Evolutionary conservation across 2,329 filamentous ascomycete species (phyloP).

Genomic region (Aspergillus sp.): DNA sequence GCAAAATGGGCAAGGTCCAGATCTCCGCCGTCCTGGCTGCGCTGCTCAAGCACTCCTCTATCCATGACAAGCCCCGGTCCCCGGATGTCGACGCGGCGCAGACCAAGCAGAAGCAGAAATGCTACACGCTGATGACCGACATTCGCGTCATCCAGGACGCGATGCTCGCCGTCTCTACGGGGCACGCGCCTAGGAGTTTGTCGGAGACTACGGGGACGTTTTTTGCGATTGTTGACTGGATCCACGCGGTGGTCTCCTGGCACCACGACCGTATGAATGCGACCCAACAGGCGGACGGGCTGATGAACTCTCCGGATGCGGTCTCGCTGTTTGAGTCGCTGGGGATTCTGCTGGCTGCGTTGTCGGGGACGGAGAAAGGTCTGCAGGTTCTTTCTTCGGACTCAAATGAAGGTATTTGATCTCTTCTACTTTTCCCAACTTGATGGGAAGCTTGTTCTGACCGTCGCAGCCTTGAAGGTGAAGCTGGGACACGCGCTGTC

Average conservation of each 20-base stretch:
- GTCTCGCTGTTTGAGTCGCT: constrained; percentile 42
- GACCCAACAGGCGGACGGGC: constrained; percentile 26
- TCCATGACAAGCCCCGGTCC: constrained; percentile 21
- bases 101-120: constrained; percentile 15
- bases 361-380: constrained; percentile 37
- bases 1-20: constrained; percentile 32
- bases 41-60: constrained; percentile 36
- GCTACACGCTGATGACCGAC: constrained; percentile 42
- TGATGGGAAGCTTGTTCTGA: too few relatives aligned
- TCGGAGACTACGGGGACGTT: constrained; percentile 34
- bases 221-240: constrained; percentile 37
- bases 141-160: constrained; percentile 43
- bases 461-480: constrained; percentile 30
- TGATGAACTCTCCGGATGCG: constrained; percentile 36
- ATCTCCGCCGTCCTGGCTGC: constrained; percentile 33
- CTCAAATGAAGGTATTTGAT: constrained; percentile 31
- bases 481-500: constrained; percentile 40
- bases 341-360: constrained; percentile 40
- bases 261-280: constrained; percentile 27
- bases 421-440: too few relatives aligned
- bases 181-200: constrained; percentile 27
- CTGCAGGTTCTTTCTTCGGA: constrained; percentile 36
- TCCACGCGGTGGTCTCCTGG: constrained; percentile 37
- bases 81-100: constrained; percentile 2
- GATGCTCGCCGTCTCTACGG: constrained; percentile 39